These are phyloP conservation scores for Boeremia lycopersici DNA, from an alignment of 2,329 filamentous ascomycete genomes.

Conservation along the genomic window DNA sequence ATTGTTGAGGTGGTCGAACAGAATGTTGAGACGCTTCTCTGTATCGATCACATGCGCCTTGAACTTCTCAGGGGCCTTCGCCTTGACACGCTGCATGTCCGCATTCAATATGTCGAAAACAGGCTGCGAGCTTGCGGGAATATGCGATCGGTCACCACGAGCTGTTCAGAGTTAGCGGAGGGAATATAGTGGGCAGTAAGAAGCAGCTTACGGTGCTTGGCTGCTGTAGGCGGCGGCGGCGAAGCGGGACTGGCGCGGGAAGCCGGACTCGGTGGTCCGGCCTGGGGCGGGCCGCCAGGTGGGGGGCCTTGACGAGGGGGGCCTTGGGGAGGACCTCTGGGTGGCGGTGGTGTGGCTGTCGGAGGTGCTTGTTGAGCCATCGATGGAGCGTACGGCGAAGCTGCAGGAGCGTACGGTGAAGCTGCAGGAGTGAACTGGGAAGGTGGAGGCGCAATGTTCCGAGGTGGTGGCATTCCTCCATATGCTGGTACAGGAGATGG, in stretches of 20 bases:
- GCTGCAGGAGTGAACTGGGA: constrained; percentile 37
- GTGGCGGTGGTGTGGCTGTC: constrained; percentile 51
- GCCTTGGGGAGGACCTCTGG: constrained; percentile 47
- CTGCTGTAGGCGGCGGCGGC: constrained; percentile 59
- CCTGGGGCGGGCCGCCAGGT: constrained; percentile 41
- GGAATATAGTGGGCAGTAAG: neutral
- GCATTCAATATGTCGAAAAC: constrained; percentile 80
- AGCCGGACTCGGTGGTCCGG: constrained; percentile 47
- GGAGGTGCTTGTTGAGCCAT: constrained; percentile 46
- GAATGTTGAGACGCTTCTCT: constrained; percentile 85
- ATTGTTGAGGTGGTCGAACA: constrained; percentile 99
- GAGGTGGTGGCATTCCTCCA: constrained; percentile 47
- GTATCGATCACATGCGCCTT: constrained; percentile 90
- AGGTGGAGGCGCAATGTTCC: constrained; percentile 54
- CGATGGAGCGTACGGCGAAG: constrained; percentile 46
- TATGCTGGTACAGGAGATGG: constrained; percentile 46
- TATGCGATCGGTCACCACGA: constrained; percentile 86
- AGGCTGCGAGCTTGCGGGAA: constrained; percentile 75
- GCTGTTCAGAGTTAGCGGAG: constrained; percentile 47
- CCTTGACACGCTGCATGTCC: constrained; percentile 88
- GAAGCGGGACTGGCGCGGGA: constrained; percentile 56
- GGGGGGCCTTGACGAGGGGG: constrained; percentile 50
- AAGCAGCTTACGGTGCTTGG: constrained; percentile 70
- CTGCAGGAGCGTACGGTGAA: constrained; percentile 38
- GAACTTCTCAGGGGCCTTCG: constrained; percentile 84